These are phyloP conservation scores for Artemisia argyi DNA, from an alignment of 129 eudicot species.

Conservation along the genomic window DNA sequence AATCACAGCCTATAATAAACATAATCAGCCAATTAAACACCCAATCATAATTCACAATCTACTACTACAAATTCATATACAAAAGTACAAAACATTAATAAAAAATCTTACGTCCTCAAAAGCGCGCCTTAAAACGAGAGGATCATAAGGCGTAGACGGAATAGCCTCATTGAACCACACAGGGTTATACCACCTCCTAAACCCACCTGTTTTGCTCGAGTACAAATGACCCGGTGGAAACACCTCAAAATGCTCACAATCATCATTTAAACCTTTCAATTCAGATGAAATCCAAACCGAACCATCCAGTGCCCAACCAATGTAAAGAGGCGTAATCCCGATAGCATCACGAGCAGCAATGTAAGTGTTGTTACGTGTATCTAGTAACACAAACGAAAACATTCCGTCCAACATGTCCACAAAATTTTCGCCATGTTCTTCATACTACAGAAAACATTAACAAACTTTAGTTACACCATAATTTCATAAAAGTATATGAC, in stretches of 20 bases:
- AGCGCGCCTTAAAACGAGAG: constrained; percentile 63
- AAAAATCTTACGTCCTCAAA: constrained; percentile 54
- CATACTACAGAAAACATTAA: constrained; percentile 38
- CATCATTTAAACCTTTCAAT: constrained; percentile 70
- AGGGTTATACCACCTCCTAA: constrained; percentile 77
- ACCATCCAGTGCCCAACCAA: constrained; percentile 92
- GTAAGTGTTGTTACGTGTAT: constrained; percentile 63
- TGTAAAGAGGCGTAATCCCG: constrained; percentile 72
- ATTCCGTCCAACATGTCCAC: constrained; percentile 79
- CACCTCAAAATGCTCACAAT: constrained; percentile 72
- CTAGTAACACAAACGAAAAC: constrained; percentile 72
- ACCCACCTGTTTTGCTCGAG: constrained; percentile 59
- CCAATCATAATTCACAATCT: no score
- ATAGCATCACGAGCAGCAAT: constrained; percentile 77
- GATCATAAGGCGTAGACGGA: constrained; percentile 70
- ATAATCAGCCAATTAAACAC: not conserved
- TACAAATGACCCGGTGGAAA: constrained; percentile 78
- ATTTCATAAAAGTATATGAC: constrained; percentile 40
- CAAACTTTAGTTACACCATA: no score
- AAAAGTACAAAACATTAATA: not conserved
- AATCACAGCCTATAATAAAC: constrained; percentile 52
- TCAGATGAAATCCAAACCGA: constrained; percentile 76
- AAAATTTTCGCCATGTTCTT: constrained; percentile 71
- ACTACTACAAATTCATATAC: no score
- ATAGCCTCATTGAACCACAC: constrained; percentile 67